These are phyloP conservation scores for Lineolata rhizophorae DNA, from an alignment of 495 filamentous ascomycete species.

Conservation along the genomic window DNA sequence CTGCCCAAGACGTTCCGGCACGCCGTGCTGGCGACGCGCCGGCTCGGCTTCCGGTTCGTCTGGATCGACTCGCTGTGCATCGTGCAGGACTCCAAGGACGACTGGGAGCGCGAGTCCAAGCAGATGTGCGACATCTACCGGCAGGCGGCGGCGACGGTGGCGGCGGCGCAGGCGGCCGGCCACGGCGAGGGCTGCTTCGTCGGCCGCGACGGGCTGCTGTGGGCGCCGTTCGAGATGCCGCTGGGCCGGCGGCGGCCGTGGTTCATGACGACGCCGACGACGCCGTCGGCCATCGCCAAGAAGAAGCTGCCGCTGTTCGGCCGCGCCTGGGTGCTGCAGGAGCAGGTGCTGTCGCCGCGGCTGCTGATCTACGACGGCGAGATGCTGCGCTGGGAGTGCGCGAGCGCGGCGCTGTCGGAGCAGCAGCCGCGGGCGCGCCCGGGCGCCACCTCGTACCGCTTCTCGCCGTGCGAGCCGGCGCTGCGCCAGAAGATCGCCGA, in stretches of 20 bases:
- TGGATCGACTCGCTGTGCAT: too few relatives aligned
- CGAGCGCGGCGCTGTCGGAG: too few relatives aligned
- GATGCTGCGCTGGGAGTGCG: conserved; percentile 4
- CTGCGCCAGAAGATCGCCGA: too few relatives aligned
- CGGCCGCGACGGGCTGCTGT: too few relatives aligned
- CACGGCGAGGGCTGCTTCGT: not conserved
- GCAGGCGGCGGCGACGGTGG: not conserved
- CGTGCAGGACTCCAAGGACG: not conserved
- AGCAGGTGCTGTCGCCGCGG: conserved; percentile 4
- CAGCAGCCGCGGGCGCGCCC: too few relatives aligned
- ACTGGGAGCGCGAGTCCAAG: not conserved
- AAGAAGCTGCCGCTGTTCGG: too few relatives aligned
- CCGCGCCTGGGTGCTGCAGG: conserved; percentile 4
- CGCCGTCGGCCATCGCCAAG: not conserved
- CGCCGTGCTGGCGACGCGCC: not conserved
- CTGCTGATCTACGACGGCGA: conserved; percentile 3
- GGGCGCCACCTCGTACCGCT: conserved; percentile 1
- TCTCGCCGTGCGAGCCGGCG: too few relatives aligned
- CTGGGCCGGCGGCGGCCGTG: too few relatives aligned
- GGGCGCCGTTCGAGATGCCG: too few relatives aligned
- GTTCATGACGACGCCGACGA: conserved; percentile 1
- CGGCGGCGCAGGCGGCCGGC: not conserved
- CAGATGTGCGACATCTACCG: not conserved
- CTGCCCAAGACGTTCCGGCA: not conserved
- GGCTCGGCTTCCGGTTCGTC: not conserved